Base-by-base conservation (phyloP, 495 filamentous ascomycete genomes). In the Staphylotrichum longicolle region DNA sequence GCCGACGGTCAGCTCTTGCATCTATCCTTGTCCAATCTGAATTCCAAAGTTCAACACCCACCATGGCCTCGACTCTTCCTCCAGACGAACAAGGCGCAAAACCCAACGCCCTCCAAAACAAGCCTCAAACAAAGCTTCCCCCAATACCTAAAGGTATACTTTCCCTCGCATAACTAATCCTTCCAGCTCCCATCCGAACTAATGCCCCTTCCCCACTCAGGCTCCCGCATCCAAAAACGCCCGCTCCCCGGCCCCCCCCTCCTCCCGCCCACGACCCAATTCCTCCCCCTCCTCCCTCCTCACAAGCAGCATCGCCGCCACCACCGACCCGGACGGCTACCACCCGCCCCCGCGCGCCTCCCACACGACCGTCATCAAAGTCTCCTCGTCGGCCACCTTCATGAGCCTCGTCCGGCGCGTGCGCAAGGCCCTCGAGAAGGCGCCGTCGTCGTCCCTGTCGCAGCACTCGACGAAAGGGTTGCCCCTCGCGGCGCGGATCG, bases 401-500 rank as follows among this genome's bases (percentile, higher is more conserved):
- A 86, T 95, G 74, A 84, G 86, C n/a, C 83, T 86, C 11, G 81
- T 96, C 14, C 90, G 91, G 74, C 90, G 92, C 63, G 85, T 91
- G 33, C 85, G 88, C 53, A 87, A 87, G 57, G 80, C 89, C 11
- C 86, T 97, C 3, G 80, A 86, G 5, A 82, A 86, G 20, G 84
- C 89, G 52, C 82, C 85, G 54, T 39, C 37, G 37, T 39, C 37
- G 10, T 1, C 37, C 37, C 10, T 10, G 37, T 84, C 89, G 59
- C 74, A 62, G 32, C 66, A 63, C 59, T 10, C 62, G 41, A 72
- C 69, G 6, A 74, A 68, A 42, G 66, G 74, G 1, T 64, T 76
- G 7, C 72, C 76, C 2, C 63, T 80, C 0, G 75, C 74, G 55
- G 73, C 70, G 62, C 79, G 75, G 41, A 74, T 72, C 64, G 75